Evolutionary conservation across 345 rosid genomes (phyloP).

Genomic region (Eucalyptus rudis): DNA sequence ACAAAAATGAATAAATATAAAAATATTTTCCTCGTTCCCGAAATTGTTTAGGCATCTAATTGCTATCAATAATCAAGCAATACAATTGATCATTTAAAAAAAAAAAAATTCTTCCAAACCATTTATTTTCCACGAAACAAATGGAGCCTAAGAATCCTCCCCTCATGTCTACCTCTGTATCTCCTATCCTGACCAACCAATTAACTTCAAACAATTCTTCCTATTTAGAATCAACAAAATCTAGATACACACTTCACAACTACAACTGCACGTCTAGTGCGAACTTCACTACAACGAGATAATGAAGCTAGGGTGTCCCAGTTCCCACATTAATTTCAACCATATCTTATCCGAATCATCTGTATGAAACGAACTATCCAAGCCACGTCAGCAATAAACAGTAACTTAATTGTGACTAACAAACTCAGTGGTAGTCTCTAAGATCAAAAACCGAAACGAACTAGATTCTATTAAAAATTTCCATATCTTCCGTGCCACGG

Average conservation of each 20-base stretch:
- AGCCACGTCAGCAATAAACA: background rate
- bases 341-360: background rate
- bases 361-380: background rate
- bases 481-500: background rate
- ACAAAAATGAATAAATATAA: background rate
- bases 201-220: background rate
- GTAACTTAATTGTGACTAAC: background rate
- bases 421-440: background rate
- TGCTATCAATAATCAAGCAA: background rate
- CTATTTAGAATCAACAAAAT: background rate
- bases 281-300: background rate
- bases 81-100: background rate
- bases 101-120: background rate
- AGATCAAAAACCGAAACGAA: background rate
- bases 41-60: background rate
- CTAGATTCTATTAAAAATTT: background rate
- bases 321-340: background rate
- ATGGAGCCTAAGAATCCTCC: background rate
- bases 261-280: background rate
- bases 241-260: background rate
- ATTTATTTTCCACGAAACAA: background rate
- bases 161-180: background rate
- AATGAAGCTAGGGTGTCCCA: background rate
- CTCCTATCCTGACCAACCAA: background rate
- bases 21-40: background rate